A percentile compares a stretch with the other conserved stretches of the same genome.
Conservation (phyloP, 306 rosid species). For the Neltuma alba region DNA sequence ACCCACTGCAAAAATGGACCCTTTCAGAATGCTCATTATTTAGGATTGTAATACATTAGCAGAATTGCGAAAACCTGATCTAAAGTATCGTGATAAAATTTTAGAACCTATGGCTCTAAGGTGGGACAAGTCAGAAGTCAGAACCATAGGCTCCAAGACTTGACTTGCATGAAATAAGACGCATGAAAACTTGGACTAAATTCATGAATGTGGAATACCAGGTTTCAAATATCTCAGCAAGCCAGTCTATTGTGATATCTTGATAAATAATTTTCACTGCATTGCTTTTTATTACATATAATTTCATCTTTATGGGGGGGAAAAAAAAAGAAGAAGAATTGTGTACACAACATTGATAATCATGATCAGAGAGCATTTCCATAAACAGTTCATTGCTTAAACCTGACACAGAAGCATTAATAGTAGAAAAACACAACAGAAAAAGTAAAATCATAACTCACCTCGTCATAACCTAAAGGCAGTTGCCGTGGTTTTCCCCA, state of each 20-base stretch:
- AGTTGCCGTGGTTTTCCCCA: slow-evolving; percentile 96
- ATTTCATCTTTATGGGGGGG: background rate
- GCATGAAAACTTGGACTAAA: background rate
- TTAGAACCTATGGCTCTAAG: background rate
- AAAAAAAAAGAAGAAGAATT: background rate
- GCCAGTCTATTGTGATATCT: background rate
- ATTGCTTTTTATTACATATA: background rate
- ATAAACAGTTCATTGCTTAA: slow-evolving; percentile 19
- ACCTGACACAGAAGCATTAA: slow-evolving; percentile 12
- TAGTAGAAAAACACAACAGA: slow-evolving; percentile 1
- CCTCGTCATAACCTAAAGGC: slow-evolving; percentile 85
- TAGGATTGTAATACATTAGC: background rate
- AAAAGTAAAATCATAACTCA: slow-evolving; percentile 33
- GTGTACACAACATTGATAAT: slow-evolving; percentile 23
- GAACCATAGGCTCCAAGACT: background rate
- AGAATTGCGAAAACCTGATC: background rate
- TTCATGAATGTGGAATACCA: background rate
- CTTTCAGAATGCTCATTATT: slow-evolving; percentile 15
- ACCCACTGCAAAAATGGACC: slow-evolving; percentile 66
- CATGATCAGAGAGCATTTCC: slow-evolving; percentile 20
- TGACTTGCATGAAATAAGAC: background rate
- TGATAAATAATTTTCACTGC: background rate
- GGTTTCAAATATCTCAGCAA: background rate
- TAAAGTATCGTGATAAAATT: background rate
- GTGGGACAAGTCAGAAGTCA: background rate